A percentile compares a stretch with the other conserved stretches of the same genome.
These are phyloP conservation scores for Plasmodium yoelii DNA, from an alignment of 169 alveolate genomes.

Conservation along the genomic window DNA sequence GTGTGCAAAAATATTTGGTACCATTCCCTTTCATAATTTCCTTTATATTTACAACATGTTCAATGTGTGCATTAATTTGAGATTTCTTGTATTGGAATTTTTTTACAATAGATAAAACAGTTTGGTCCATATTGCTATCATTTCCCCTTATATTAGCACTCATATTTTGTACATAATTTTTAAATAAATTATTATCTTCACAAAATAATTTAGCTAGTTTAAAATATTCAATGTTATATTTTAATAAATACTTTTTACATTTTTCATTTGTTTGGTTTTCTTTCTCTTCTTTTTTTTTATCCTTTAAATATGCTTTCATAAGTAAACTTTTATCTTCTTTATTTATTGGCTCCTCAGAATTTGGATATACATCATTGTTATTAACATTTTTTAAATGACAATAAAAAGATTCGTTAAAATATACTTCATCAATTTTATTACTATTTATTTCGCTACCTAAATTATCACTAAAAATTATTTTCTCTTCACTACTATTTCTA, in stretches of 20 bases:
- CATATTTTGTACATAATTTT: constrained; percentile 21
- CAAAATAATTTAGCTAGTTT: constrained; percentile 44
- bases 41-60: too few species aligned
- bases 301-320: constrained; percentile 32
- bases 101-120: constrained; percentile 48
- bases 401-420: constrained; percentile 40
- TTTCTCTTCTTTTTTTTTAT: not conserved
- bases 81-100: too few species aligned
- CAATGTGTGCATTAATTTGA: too few species aligned
- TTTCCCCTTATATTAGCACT: not conserved
- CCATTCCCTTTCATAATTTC: too few species aligned
- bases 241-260: not conserved
- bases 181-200: constrained; percentile 34
- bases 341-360: constrained; percentile 63
- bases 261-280: constrained; percentile 2
- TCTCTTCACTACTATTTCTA: not conserved
- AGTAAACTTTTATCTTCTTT: constrained; percentile 17
- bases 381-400: constrained; percentile 22
- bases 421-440: not conserved
- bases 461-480: not conserved
- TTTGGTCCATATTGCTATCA: constrained; percentile 10
- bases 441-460: not conserved
- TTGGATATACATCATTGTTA: constrained; percentile 39
- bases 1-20: too few species aligned
- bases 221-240: constrained; percentile 55